Base-by-base conservation (phyloP, 495 filamentous ascomycete genomes). In the Neurospora sp. region DNA sequence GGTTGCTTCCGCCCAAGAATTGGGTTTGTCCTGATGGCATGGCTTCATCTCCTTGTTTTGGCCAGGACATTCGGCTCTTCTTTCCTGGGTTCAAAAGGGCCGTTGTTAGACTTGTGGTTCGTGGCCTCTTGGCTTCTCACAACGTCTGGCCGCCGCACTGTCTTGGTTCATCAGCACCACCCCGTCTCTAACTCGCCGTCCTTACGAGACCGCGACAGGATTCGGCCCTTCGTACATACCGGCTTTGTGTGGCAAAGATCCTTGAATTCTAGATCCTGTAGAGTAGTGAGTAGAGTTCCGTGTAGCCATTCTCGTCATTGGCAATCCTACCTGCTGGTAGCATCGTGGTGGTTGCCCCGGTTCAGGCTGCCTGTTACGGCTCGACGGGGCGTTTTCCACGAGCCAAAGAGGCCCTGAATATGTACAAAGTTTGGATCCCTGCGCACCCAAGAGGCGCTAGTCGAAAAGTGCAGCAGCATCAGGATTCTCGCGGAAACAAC, bases 401-500 rank as follows among this genome's bases (percentile, higher is more conserved):
- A 35, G 53, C 53, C 53, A 40, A 68, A 39, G 22, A 40, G 70
- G 48, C 70, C 35, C 61, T 72, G 70, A 61, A 72, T 69, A 69
- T 69, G 31, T 35, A 35, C 5, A 72, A 72, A 72, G 71, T 69
- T 72, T 14, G 40, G 39, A 72, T 37, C 71, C 59, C 71, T 72
- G 40, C 53, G 41, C 27, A 31, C 9, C 18, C 39, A 66, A 35
- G 27, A 35, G 11, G 53, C 53, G 27, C 53, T 66, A 66, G 53
- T 66, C 12, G 27, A 66, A 66, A 35, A 35, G 53, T 7, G 53
- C 53, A 61, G 22, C 53, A 61, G 53, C 53, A 61, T 61, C 53
- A 66, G 27, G 6, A 66, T 37, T 35, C 27, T 66, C 53, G 10
- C 53, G 27, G 53, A 66, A 66, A 66, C 53, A 66, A 66, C 53